Conservation (phyloP, 768 basidiomycete genomes). For the Phylloporus sp. region DNA sequence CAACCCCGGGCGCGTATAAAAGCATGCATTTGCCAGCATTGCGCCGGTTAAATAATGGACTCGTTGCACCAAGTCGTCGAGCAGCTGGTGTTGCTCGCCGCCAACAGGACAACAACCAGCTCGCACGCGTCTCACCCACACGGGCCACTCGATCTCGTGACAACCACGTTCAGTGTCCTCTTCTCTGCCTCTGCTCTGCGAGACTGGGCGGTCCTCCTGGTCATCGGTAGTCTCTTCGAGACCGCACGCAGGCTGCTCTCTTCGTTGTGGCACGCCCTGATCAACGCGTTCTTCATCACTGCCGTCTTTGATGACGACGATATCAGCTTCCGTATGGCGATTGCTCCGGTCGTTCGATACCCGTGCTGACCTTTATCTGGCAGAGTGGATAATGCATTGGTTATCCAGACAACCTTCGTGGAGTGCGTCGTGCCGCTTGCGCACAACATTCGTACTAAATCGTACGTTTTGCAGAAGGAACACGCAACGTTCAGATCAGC, state of each 20-base stretch:
- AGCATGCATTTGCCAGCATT: too few relatives aligned
- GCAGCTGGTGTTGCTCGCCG: conserved; percentile 24
- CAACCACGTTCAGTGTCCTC: conserved; percentile 40
- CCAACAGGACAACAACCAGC: conserved; percentile 10
- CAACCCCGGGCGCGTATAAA: neutral
- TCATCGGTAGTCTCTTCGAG: conserved; percentile 61
- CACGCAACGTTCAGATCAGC: conserved; percentile 49
- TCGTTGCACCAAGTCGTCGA: conserved; percentile 29
- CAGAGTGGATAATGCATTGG: conserved; percentile 73
- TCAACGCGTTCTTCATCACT: conserved; percentile 56
- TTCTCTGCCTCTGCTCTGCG: conserved; percentile 50
- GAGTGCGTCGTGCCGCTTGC: conserved; percentile 34
- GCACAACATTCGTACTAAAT: neutral
- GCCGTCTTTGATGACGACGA: conserved; percentile 58
- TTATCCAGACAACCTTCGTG: conserved; percentile 57
- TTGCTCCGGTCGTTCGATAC: neutral
- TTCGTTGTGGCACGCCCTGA: conserved; percentile 38
- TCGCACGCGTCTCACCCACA: conserved; percentile 3
- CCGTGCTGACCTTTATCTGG: neutral
- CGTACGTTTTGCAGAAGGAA: conserved; percentile 22
- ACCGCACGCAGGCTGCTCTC: conserved; percentile 45
- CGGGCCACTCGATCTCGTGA: conserved; percentile 24
- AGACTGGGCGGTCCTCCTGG: conserved; percentile 61
- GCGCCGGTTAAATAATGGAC: too few relatives aligned
- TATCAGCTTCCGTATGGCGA: conserved; percentile 45